phyloP scores from a whole-genome alignment of 148 eudicot genomes.

The Oxyria digyna region DNA sequence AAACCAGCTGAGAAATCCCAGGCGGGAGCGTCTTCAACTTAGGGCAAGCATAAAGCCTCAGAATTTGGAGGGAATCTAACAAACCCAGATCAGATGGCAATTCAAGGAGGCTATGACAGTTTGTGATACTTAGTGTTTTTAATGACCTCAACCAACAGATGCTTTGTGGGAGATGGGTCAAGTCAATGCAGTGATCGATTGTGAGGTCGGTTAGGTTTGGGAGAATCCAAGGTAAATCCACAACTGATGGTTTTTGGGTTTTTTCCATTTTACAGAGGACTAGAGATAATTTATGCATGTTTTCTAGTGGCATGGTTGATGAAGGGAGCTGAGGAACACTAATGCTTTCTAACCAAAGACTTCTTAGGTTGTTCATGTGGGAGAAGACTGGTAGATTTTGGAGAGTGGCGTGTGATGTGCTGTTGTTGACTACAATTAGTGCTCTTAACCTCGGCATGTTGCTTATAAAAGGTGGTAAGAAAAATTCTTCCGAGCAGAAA shows the following conservation, averaged over 20 bases:
- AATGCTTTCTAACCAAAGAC: conserved; percentile 73
- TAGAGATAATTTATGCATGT: conserved; percentile 43
- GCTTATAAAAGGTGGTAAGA: conserved; percentile 58
- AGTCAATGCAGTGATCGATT: conserved; percentile 61
- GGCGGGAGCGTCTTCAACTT: conserved; percentile 40
- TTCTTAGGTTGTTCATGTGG: conserved; percentile 36
- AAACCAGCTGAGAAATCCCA: conserved; percentile 33
- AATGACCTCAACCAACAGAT: conserved; percentile 39
- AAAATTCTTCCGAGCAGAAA: conserved; percentile 45
- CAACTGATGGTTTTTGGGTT: conserved; percentile 20
- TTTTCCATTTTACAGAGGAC: conserved; percentile 46
- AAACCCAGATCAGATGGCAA: conserved; percentile 53
- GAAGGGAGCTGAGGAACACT: conserved; percentile 41
- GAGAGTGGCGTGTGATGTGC: conserved; percentile 40
- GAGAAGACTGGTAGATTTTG: conserved; percentile 42
- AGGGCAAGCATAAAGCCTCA: conserved; percentile 65
- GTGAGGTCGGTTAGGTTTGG: conserved; percentile 65
- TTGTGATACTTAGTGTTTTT: conserved; percentile 53
- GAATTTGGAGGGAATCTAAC: conserved; percentile 34
- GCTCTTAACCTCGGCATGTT: conserved; percentile 71
- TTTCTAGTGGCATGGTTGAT: conserved; percentile 31
- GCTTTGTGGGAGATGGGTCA: conserved; percentile 36
- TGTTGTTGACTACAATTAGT: conserved; percentile 43
- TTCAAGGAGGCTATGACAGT: conserved; percentile 51
- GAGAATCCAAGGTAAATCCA: conserved; percentile 46